Evolutionary conservation across 805 yeast species (phyloP).

Genomic region (Schwanniomyces pseudopolymorphus): DNA sequence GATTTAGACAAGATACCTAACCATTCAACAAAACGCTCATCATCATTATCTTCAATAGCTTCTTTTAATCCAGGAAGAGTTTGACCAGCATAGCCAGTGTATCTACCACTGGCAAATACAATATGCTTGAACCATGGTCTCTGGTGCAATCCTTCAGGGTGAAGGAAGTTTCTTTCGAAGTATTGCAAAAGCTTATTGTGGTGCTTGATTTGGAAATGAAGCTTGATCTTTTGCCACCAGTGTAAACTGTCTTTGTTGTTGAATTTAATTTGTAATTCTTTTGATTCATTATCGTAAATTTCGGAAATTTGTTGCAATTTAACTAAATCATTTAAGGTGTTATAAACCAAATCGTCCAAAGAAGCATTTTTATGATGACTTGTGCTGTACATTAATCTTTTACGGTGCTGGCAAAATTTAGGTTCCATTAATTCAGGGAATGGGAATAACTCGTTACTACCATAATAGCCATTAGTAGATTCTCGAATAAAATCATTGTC

Average conservation of each 20-base stretch:
- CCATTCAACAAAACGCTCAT: constrained; percentile 44
- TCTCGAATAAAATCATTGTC: constrained; percentile 13
- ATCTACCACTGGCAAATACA: constrained; percentile 58
- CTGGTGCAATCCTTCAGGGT: constrained; percentile 44
- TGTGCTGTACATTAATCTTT: constrained; percentile 5
- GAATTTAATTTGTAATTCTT: constrained; percentile 26
- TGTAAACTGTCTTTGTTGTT: constrained; percentile 30
- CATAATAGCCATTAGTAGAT: constrained; percentile 20
- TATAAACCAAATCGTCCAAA: constrained; percentile 21
- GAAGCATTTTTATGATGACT: constrained; percentile 18
- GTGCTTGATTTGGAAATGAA: constrained; percentile 27
- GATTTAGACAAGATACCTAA: constrained; percentile 42
- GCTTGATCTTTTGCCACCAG: constrained; percentile 36
- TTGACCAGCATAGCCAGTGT: constrained; percentile 49
- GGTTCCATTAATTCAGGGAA: constrained; percentile 17
- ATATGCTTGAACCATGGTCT: constrained; percentile 66
- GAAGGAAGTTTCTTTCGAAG: constrained; percentile 55
- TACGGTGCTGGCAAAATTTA: constrained; percentile 5
- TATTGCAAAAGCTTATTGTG: constrained; percentile 40
- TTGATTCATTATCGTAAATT: constrained; percentile 27
- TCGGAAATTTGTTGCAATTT: constrained; percentile 20
- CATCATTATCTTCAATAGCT: constrained; percentile 48
- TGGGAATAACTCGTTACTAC: constrained; percentile 10
- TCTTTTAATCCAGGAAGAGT: constrained; percentile 62
- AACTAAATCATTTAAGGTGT: constrained; percentile 18